Evolutionary conservation across 768 basidiomycete species (phyloP).

Genomic region (Dendrothele bispora): DNA sequence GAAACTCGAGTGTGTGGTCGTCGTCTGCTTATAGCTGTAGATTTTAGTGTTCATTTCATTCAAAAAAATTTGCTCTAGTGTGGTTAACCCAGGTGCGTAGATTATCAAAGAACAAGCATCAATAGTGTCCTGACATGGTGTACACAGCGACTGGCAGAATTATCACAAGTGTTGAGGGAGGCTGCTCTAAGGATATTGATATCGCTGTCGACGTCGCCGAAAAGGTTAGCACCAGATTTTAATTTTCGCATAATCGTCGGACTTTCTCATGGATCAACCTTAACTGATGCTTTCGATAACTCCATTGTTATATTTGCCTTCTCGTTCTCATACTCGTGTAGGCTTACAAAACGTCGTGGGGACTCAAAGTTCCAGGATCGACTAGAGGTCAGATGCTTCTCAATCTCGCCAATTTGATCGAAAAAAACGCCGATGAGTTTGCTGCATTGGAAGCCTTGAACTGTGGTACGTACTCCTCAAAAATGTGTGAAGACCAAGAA

Average conservation of each 20-base stretch:
- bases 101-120: not conserved
- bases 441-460: constrained; percentile 47
- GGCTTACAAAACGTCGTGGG: constrained; percentile 36
- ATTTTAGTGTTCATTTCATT: constrained; percentile 37
- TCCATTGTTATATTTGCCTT: too few species aligned
- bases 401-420: constrained; percentile 49
- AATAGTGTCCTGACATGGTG: not conserved
- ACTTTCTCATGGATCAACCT: not conserved
- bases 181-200: constrained; percentile 60
- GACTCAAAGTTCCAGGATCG: constrained; percentile 34
- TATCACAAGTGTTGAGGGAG: constrained; percentile 50
- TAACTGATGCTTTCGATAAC: not conserved
- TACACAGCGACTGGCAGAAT: constrained; percentile 55
- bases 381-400: constrained; percentile 35
- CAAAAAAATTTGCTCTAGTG: constrained; percentile 31
- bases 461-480: constrained; percentile 24
- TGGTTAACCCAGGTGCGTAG: constrained; percentile 51
- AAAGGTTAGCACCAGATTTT: constrained; percentile 29
- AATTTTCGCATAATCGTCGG: not conserved
- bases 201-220: constrained; percentile 60
- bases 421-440: constrained; percentile 41
- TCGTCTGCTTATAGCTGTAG: constrained; percentile 11
- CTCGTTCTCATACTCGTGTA: too few species aligned
- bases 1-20: constrained; percentile 58
- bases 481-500: too few species aligned